Evolutionary conservation across 1,284 basidiomycete species (phyloP), one percentile per base, ranked within the genome.

Genomic region (Erythrobasidium hasegawianum): DNA sequence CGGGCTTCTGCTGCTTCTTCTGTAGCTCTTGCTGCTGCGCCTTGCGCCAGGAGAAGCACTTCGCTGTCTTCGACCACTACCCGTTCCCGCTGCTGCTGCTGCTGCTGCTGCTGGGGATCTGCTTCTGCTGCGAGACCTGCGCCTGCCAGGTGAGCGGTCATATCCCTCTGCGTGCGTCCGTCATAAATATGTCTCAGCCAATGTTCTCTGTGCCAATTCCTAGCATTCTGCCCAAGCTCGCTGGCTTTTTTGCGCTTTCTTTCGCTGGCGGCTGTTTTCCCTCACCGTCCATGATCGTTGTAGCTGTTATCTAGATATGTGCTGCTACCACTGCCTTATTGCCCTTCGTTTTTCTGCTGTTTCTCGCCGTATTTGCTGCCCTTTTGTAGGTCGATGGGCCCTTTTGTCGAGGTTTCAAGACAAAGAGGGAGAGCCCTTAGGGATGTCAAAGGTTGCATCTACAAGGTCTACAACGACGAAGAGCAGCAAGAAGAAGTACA

Each of bases 111-210:
- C 38, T 18, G 56, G 64, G 26, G 56, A 55, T 16, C 57, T 58
- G 45, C 57, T 54, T 57, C 55, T 57, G 33, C 52, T 29, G 24
- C 62, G 55, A 53, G 62, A 64, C 26, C 62, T 29, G 55, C n/a
- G 18, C 27, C 27, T 53, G 16, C 24, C 41, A 24, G 43, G 43
- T 47, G 43, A n/a, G 22, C 43, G 56, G 56, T 65, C 62, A 29
- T 65, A 65, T 22, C 56, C 56, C n/a, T 58, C 62, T 58, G 62
- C 45, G 16, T 8, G 3, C 20, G 20, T 38, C 20, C 20, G 38
- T 50, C 59, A 49, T 26, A 54, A 20, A 22, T 47, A 62, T 45
- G 50, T 64, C 61, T 64, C 61, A 64, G 61, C 61, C 54, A 45
- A 39, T 55, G 29, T 41, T n/a, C 41, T 57, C 52, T 24, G 5